These are phyloP conservation scores for Tulasnella sp. DNA, from an alignment of 768 basidiomycete species.

Conservation along the genomic window DNA sequence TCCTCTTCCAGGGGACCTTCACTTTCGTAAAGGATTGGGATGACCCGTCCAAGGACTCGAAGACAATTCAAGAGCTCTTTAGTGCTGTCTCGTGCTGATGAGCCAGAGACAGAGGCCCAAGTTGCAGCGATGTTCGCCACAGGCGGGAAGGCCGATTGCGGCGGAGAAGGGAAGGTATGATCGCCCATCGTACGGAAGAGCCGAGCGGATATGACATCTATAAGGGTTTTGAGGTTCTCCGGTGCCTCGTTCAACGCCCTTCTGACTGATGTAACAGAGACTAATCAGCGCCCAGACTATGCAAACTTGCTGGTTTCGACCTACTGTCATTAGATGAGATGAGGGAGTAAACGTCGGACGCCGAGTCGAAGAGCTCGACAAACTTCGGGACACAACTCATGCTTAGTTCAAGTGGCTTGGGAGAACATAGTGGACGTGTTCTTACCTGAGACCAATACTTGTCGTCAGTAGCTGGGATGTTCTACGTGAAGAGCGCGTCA, in stretches of 20 bases:
- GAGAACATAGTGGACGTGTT: slow-evolving; percentile 7
- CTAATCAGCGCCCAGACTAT: neutral
- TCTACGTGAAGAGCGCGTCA: slow-evolving; percentile 37
- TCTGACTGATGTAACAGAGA: slow-evolving; percentile 48
- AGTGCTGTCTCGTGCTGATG: slow-evolving; percentile 53
- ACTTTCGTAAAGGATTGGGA: slow-evolving; percentile 80
- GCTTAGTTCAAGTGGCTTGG: neutral
- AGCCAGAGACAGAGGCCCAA: slow-evolving; percentile 11
- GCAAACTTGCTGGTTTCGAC: slow-evolving; percentile 26
- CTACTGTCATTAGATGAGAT: slow-evolving; percentile 78
- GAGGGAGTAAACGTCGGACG: slow-evolving; percentile 84
- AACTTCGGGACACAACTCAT: slow-evolving; percentile 43
- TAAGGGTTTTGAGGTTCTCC: slow-evolving; percentile 77
- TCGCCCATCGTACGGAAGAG: slow-evolving; percentile 69
- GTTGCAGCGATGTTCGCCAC: slow-evolving; percentile 49
- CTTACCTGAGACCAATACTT: slow-evolving; percentile 86
- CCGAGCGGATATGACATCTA: slow-evolving; percentile 58
- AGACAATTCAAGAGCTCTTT: slow-evolving; percentile 88
- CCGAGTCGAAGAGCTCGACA: slow-evolving; percentile 75
- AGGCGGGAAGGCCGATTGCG: slow-evolving; percentile 50
- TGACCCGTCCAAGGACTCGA: slow-evolving; percentile 78
- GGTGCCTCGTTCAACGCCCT: slow-evolving; percentile 74
- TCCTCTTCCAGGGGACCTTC: slow-evolving; percentile 72
- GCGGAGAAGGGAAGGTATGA: slow-evolving; percentile 66
- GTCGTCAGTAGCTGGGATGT: slow-evolving; percentile 60